Percentiles rank a stretch among this genome's conserved stretches.
Conservation (phyloP, 2,329 filamentous ascomycete genomes). For the Fusarium liriodendri region DNA sequence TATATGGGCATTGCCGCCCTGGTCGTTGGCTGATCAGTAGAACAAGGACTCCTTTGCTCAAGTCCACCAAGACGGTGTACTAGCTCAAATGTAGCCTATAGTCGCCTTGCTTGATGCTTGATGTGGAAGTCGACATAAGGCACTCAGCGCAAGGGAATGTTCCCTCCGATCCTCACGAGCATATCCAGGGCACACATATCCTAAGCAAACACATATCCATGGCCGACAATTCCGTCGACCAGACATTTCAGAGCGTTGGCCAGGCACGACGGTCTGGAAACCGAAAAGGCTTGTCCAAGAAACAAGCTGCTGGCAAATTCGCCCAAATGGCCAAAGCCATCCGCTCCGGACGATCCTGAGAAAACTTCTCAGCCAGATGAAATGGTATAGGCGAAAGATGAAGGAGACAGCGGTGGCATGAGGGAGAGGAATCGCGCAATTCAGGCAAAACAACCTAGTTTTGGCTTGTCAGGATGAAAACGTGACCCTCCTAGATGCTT, state of each 20-base stretch:
- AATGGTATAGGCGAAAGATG: not conserved
- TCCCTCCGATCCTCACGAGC: not conserved
- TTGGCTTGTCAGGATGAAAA: conserved; percentile 7
- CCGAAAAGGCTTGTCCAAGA: not conserved
- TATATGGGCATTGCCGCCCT: not conserved
- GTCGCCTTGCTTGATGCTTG: not conserved
- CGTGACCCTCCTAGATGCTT: conserved; percentile 3
- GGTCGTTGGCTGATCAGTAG: not conserved
- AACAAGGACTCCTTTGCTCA: not conserved
- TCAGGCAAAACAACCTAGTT: not conserved
- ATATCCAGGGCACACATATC: not conserved
- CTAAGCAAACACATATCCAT: not conserved
- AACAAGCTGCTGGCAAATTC: not conserved
- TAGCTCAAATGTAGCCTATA: not conserved
- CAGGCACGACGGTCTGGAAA: not conserved
- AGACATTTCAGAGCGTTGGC: not conserved
- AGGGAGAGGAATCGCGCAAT: not conserved
- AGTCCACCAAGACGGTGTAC: not conserved
- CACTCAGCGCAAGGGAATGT: not conserved
- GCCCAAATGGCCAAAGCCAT: not conserved
- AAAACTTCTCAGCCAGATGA: not conserved
- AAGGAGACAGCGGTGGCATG: not conserved
- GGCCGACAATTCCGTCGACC: not conserved
- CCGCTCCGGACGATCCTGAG: not conserved
- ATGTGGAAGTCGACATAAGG: not conserved